Conservation (phyloP, 306 rosid species). For the Prinsepia uniflora region DNA sequence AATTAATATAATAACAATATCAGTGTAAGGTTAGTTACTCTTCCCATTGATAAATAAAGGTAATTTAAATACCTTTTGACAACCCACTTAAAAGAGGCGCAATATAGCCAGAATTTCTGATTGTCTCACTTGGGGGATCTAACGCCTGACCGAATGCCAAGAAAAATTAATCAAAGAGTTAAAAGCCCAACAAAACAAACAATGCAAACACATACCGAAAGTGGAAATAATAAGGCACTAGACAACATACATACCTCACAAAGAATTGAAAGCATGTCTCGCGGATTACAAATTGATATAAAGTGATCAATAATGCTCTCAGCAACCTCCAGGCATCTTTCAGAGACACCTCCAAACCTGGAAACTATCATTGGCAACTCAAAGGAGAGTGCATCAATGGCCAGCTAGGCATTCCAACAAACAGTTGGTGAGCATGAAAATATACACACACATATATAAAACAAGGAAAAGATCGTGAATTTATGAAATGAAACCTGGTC, state of each 20-base stretch:
- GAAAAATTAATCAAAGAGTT: slow-evolving; percentile 30
- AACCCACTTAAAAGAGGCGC: slow-evolving; percentile 58
- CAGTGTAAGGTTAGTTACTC: background rate
- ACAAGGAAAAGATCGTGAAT: background rate
- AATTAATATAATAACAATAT: background rate
- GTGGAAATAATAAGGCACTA: slow-evolving; percentile 2
- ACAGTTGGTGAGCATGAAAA: slow-evolving; percentile 10
- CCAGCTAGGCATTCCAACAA: slow-evolving; percentile 38
- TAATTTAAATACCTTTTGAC: slow-evolving; percentile 55
- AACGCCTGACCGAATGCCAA: slow-evolving; percentile 59
- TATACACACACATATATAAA: slow-evolving; percentile 8
- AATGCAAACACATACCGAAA: background rate
- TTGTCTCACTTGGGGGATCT: slow-evolving; percentile 38
- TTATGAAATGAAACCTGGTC: slow-evolving; percentile 46
- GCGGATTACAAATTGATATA: slow-evolving; percentile 54
- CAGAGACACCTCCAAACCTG: slow-evolving; percentile 56
- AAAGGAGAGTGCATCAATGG: slow-evolving; percentile 62
- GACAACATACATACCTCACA: slow-evolving; percentile 48
- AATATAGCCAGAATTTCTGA: slow-evolving; percentile 40
- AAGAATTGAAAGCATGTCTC: slow-evolving; percentile 79
- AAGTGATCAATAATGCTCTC: slow-evolving; percentile 54
- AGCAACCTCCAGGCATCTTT: slow-evolving; percentile 53
- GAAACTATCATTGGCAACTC: slow-evolving; percentile 74
- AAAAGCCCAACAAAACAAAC: slow-evolving; percentile 1
- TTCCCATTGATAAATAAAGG: background rate